Evolutionary conservation across 2,329 filamentous ascomycete species (phyloP), one percentile per base, ranked within the genome.

Genomic region (Trichoderma oligosporum): DNA sequence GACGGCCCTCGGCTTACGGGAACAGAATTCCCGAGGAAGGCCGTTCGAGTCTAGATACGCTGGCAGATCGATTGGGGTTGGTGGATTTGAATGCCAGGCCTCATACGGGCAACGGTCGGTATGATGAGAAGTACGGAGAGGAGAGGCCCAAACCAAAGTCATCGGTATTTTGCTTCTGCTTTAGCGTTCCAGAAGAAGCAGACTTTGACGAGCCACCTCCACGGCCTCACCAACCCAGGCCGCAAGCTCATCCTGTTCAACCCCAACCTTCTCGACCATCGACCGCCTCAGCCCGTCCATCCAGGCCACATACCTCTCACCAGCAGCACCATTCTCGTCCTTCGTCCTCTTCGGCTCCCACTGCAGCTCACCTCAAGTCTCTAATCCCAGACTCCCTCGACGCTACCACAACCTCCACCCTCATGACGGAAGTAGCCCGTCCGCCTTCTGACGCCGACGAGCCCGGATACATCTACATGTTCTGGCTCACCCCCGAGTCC

Each of bases 381-480:
- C 79, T 91, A 60, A 91, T 97, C 39, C 91, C 90, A 0, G 70
- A 79, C 7, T 74, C 79, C 1, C 76, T 90, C 4, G 80, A 86
- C 2, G 85, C 89, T 1, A 77, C 87, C 63, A 88, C 84, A 0
- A 79, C 88, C 0, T 87, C 90, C 0, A 74, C 79, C 4, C 78
- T 97, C 3, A 80, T 93, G 59, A 78, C 86, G 2, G 92, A 97
- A 71, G 79, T 97, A 8, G 83, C 78, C 73, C 69, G 94, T 82
- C 76, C 91, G 79, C 69, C 68, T 33, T 66, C 70, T 1, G 82
- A 92, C 44, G 91, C 90, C 0, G 76, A 83, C 20, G 89, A 95
- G 64, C 78, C 87, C 11, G 94, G 94, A 35, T 99, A 94, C 74
- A 97, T 99, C 64, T 99, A 99, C 79, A 96, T 99, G 72, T 99